These are phyloP conservation scores for Chrysanthemum seticuspe DNA, from an alignment of 129 eudicot genomes.

Conservation along the genomic window DNA sequence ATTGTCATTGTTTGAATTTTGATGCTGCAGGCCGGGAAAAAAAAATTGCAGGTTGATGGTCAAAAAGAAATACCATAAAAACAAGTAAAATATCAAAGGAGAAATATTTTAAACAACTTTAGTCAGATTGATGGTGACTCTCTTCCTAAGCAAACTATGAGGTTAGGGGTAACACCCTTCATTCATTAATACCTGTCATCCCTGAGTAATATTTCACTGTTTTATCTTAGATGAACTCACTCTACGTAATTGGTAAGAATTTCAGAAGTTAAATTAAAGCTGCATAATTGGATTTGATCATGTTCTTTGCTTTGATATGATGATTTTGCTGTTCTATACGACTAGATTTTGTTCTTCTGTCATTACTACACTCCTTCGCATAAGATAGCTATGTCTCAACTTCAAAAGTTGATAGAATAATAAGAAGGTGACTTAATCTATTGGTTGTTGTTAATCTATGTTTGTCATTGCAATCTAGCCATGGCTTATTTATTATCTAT, in stretches of 20 bases:
- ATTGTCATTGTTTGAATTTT: background rate
- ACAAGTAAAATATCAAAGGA: background rate
- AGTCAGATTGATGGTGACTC: slow-evolving; percentile 4
- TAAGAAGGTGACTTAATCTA: background rate
- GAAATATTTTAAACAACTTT: background rate
- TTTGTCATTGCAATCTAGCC: too few species aligned
- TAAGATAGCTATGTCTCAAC: too few species aligned
- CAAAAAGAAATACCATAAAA: background rate
- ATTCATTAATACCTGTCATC: background rate
- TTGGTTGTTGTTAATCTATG: too few species aligned
- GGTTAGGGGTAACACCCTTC: background rate
- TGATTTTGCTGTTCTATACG: background rate
- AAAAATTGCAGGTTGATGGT: background rate
- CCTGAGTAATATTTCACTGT: background rate
- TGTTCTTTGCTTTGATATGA: background rate
- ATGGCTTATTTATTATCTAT: too few species aligned
- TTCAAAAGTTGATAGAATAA: too few species aligned
- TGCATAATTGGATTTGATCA: too few species aligned
- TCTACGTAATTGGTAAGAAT: background rate
- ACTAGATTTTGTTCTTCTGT: too few species aligned
- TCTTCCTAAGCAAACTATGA: background rate
- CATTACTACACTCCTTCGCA: too few species aligned
- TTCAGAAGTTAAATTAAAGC: background rate
- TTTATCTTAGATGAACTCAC: background rate
- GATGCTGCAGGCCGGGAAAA: background rate